Percentiles rank a stretch among this genome's conserved stretches.
Conservation (phyloP, 495 filamentous ascomycete species). For the Aspergillus steynii region DNA sequence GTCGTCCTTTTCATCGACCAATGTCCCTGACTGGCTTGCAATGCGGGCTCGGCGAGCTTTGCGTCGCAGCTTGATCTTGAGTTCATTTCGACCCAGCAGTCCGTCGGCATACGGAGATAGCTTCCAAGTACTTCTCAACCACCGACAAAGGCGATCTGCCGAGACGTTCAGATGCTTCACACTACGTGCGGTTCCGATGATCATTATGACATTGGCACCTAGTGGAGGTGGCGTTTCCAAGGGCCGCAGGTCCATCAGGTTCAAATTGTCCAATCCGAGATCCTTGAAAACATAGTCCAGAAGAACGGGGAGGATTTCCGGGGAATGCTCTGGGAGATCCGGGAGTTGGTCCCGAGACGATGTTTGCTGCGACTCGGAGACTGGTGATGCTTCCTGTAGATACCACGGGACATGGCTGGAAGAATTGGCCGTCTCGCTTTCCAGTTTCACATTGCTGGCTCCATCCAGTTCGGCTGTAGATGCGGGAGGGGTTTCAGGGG, state of each 20-base stretch:
- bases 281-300: conserved; percentile 79
- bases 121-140: conserved; percentile 71
- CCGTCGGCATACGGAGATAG: conserved; percentile 81
- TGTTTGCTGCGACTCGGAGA: conserved; percentile 49
- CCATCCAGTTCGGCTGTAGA: neutral
- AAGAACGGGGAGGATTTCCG: conserved; percentile 68
- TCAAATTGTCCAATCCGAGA: conserved; percentile 77
- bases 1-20: conserved; percentile 61
- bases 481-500: neutral
- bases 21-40: conserved; percentile 57
- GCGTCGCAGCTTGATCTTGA: conserved; percentile 81
- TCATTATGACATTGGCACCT: conserved; percentile 85
- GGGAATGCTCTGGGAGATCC: conserved; percentile 70
- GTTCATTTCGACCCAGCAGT: conserved; percentile 81
- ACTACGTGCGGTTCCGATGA: conserved; percentile 88
- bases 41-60: conserved; percentile 78
- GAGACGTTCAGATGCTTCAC: conserved; percentile 93
- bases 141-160: conserved; percentile 83
- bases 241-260: conserved; percentile 75
- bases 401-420: conserved; percentile 72
- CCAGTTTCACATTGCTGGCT: neutral
- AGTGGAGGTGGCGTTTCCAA: conserved; percentile 85
- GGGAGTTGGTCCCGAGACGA: conserved; percentile 69
- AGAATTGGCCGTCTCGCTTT: conserved; percentile 8
- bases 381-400: conserved; percentile 64